These are phyloP conservation scores for Starmerella cellae DNA, from an alignment of 805 yeast species.

Conservation along the genomic window DNA sequence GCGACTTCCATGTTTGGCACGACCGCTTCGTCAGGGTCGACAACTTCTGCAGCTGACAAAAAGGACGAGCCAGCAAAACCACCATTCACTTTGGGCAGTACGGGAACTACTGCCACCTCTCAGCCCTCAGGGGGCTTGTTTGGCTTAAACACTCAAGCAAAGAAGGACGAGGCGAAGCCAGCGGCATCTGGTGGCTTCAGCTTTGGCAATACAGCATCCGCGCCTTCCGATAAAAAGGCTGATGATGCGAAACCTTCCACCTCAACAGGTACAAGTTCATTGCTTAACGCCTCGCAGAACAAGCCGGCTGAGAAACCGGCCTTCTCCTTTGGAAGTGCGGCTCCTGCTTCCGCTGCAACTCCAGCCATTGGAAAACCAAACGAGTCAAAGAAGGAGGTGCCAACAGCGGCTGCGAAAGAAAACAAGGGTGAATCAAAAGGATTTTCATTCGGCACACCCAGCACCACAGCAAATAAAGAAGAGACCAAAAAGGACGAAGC, in stretches of 20 bases:
- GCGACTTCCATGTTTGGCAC: background rate
- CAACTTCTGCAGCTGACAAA: background rate
- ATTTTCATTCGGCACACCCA: background rate
- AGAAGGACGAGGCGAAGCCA: constrained; percentile 13
- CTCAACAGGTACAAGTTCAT: background rate
- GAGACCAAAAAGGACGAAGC: constrained; percentile 1
- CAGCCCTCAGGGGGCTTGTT: constrained; percentile 13
- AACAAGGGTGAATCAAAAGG: too few species aligned
- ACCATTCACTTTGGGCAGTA: background rate
- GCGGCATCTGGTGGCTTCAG: constrained; percentile 10
- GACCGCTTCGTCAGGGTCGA: background rate
- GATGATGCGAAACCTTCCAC: constrained; percentile 3
- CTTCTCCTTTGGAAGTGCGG: background rate
- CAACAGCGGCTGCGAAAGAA: background rate
- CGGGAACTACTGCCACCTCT: background rate
- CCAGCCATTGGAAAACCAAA: background rate
- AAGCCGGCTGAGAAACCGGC: background rate
- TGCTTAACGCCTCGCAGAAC: constrained; percentile 8
- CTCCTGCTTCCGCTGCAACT: background rate
- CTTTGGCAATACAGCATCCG: constrained; percentile 14
- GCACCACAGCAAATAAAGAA: background rate
- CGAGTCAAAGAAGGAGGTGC: background rate
- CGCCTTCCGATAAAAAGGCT: background rate
- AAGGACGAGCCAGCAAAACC: background rate
- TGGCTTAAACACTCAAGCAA: constrained; percentile 6